Percentiles rank a stretch among this genome's conserved stretches.
phyloP scores from a whole-genome alignment of 257 asterid genomes.

The Fraxinus quadrangulata region DNA sequence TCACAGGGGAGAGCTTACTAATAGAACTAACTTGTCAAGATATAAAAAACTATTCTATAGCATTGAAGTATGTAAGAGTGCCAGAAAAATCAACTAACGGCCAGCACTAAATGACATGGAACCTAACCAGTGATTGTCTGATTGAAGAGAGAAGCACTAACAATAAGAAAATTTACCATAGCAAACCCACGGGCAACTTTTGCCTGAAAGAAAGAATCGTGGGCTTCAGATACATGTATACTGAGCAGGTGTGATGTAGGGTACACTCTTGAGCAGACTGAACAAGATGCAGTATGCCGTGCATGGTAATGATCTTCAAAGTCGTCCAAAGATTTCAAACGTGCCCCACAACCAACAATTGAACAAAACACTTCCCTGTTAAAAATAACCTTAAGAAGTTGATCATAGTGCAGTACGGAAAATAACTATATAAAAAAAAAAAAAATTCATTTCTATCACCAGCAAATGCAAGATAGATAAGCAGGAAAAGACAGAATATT shows the following conservation, averaged over 20 bases:
- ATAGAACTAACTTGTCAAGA: not conserved
- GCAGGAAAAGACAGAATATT: not conserved
- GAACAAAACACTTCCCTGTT: slow-evolving; percentile 71
- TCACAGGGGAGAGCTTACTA: not conserved
- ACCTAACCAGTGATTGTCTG: not conserved
- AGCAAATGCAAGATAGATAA: not conserved
- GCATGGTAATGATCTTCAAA: slow-evolving; percentile 87
- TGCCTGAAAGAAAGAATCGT: slow-evolving; percentile 95
- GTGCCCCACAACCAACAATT: slow-evolving; percentile 79
- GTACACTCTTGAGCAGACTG: slow-evolving; percentile 86
- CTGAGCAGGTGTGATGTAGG: slow-evolving; percentile 90
- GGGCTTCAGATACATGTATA: slow-evolving; percentile 90
- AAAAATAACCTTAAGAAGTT: not conserved
- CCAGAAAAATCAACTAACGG: too few relatives aligned
- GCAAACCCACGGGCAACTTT: slow-evolving; percentile 86
- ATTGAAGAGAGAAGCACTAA: not conserved
- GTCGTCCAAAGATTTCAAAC: slow-evolving; percentile 66
- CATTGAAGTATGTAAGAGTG: too few relatives aligned
- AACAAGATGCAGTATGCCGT: slow-evolving; percentile 90
- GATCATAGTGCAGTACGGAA: not conserved
- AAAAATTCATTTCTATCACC: not conserved
- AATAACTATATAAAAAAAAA: not conserved
- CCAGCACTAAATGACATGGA: not conserved
- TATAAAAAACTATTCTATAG: too few relatives aligned
- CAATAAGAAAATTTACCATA: slow-evolving; percentile 53